These are phyloP conservation scores for Dioscorea zingiberensis DNA, from an alignment of 106 monocot genomes.

Conservation along the genomic window DNA sequence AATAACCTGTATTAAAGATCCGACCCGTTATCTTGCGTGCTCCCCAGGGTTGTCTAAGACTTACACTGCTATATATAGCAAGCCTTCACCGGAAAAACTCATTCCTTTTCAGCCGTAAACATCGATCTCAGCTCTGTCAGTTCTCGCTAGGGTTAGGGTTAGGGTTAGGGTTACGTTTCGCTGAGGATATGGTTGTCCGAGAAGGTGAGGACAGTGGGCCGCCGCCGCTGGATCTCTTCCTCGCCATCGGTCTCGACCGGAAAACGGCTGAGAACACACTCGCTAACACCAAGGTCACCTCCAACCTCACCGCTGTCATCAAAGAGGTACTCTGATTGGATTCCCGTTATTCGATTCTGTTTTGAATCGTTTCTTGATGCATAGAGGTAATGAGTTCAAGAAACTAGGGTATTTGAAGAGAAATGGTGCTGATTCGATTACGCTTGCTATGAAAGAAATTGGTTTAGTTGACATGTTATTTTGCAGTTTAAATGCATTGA, in stretches of 20 bases:
- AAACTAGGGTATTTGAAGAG: background rate
- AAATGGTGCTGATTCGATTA: background rate
- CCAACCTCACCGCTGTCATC: constrained; percentile 86
- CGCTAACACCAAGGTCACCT: constrained; percentile 79
- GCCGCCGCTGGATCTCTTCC: constrained; percentile 53
- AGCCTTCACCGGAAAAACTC: background rate
- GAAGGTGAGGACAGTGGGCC: constrained; percentile 14
- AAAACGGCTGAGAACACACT: constrained; percentile 85
- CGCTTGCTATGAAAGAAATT: background rate
- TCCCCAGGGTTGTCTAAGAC: background rate
- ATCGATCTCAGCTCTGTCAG: background rate
- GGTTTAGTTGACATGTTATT: background rate
- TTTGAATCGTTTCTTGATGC: background rate
- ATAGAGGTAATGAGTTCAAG: background rate
- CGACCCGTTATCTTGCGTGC: constrained; percentile 1
- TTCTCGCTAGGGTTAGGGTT: background rate
- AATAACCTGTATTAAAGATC: no score
- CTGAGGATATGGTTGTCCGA: constrained; percentile 6
- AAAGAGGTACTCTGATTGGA: constrained; percentile 44
- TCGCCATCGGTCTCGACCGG: constrained; percentile 75
- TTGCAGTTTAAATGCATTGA: background rate
- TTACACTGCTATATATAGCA: background rate
- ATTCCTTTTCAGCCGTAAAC: background rate
- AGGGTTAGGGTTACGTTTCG: background rate
- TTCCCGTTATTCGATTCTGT: background rate